Percentiles rank a stretch among this genome's conserved stretches.
These are phyloP conservation scores for Tremella mesenterica DNA, from an alignment of 768 basidiomycete species.

Conservation along the genomic window DNA sequence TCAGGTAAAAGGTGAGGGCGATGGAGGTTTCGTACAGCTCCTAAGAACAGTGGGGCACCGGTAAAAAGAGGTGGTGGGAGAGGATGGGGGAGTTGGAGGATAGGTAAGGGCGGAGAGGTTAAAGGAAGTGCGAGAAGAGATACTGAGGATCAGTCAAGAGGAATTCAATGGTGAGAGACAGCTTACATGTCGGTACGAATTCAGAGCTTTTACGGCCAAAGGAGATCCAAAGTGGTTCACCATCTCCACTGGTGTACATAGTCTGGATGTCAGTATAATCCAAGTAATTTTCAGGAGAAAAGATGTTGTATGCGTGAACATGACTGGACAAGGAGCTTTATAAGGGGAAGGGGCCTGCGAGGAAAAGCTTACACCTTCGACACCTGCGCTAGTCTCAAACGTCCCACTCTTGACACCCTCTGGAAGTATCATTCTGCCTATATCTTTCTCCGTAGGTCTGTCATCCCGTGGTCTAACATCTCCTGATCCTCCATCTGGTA, in stretches of 20 bases:
- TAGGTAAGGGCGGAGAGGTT: conserved; percentile 22
- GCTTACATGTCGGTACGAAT: conserved; percentile 39
- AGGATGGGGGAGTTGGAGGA: conserved; percentile 36
- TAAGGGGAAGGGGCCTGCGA: background rate
- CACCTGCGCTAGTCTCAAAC: conserved; percentile 32
- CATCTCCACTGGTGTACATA: conserved; percentile 21
- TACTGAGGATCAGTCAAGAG: conserved; percentile 17
- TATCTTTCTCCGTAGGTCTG: conserved; percentile 24
- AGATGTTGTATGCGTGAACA: too few species aligned
- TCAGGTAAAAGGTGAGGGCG: conserved; percentile 32
- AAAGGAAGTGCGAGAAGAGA: conserved; percentile 16
- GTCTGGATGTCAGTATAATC: too few species aligned
- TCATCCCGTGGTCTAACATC: too few species aligned
- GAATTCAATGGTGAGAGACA: background rate
- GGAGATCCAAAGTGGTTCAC: conserved; percentile 40
- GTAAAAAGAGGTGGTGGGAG: conserved; percentile 38
- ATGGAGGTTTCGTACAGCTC: conserved; percentile 31
- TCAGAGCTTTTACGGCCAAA: conserved; percentile 36
- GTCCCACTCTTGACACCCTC: conserved; percentile 27
- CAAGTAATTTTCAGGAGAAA: too few species aligned
- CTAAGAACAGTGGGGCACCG: conserved; percentile 41
- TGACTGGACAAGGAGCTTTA: background rate
- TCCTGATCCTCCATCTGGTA: conserved; percentile 6
- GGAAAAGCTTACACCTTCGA: conserved; percentile 27
- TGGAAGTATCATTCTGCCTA: conserved; percentile 32